Percentiles rank a stretch among this genome's conserved stretches.
Conservation (phyloP, 768 basidiomycete species). For the Suillus discolor region DNA sequence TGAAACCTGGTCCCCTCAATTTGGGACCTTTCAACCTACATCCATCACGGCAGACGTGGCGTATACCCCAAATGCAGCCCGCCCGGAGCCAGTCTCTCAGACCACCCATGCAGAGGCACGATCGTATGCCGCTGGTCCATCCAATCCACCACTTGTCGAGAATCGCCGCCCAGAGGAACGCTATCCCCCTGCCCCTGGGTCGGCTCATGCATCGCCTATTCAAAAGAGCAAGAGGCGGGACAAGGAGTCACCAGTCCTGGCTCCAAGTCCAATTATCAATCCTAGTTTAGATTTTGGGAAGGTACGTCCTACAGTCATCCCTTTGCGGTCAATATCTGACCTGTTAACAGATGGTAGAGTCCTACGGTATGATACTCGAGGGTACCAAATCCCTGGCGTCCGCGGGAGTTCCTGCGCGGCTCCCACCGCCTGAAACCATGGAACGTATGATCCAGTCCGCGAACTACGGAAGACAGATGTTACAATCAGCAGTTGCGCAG, state of each 20-base stretch:
- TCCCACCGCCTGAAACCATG: conserved; percentile 35
- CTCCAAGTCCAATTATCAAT: conserved; percentile 26
- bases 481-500: conserved; percentile 31
- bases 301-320: conserved; percentile 27
- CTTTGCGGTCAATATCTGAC: conserved; percentile 14
- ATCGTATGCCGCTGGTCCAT: conserved; percentile 27
- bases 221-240: conserved; percentile 40
- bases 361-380: conserved; percentile 47
- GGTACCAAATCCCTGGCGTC: conserved; percentile 33
- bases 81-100: conserved; percentile 33
- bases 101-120: conserved; percentile 34
- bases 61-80: conserved; percentile 34
- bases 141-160: conserved; percentile 35
- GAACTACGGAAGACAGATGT: conserved; percentile 36
- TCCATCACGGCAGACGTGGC: conserved; percentile 37
- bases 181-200: conserved; percentile 28
- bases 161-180: conserved; percentile 36
- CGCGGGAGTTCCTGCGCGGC: conserved; percentile 22
- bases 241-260: conserved; percentile 35
- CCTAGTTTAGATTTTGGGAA: conserved; percentile 44
- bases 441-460: conserved; percentile 51
- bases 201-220: conserved; percentile 30
- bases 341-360: conserved; percentile 41
- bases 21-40: conserved; percentile 35
- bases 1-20: conserved; percentile 43